Percentiles rank a stretch among this genome's conserved stretches.
Evolutionary conservation across 192 early-diverging fungal genomes (phyloP).

Genomic region (Gonapodya sp.): DNA sequence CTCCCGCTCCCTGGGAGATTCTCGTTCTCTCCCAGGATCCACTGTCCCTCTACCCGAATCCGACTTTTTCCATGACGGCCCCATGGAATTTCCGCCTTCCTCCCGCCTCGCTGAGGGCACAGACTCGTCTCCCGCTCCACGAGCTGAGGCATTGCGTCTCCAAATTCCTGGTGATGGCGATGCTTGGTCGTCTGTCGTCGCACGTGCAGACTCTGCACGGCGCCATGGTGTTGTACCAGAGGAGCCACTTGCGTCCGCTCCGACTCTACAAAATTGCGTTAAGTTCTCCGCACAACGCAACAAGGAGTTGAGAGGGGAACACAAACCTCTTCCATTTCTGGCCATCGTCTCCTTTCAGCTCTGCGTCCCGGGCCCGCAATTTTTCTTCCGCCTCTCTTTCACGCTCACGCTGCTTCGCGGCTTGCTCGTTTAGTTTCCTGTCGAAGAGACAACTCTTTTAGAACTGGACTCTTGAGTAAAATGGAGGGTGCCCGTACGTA

Average conservation of each 20-base stretch:
- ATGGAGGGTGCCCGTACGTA: background rate
- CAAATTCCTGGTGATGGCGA: background rate
- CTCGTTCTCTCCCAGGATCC: too few species aligned
- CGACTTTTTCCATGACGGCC: too few species aligned
- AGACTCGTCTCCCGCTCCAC: background rate
- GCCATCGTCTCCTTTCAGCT: background rate
- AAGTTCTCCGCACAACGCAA: too few species aligned
- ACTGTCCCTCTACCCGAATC: too few species aligned
- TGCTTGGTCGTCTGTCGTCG: background rate
- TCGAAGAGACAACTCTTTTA: background rate
- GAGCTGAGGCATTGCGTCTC: background rate
- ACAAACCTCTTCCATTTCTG: background rate
- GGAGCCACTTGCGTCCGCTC: background rate
- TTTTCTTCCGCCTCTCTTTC: conserved; percentile 17
- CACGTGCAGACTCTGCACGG: background rate
- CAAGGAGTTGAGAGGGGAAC: too few species aligned
- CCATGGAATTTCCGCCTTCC: too few species aligned
- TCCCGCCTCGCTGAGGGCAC: too few species aligned
- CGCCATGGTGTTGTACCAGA: too few species aligned
- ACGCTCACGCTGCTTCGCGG: conserved; percentile 12
- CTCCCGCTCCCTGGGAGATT: too few species aligned
- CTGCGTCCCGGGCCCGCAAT: background rate
- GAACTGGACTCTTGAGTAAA: background rate
- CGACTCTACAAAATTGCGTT: background rate
- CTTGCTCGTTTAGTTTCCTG: conserved; percentile 20